Percentiles rank a stretch among this genome's conserved stretches.
phyloP scores from a whole-genome alignment of 75 land plant genomes.

The Pinus taeda region DNA sequence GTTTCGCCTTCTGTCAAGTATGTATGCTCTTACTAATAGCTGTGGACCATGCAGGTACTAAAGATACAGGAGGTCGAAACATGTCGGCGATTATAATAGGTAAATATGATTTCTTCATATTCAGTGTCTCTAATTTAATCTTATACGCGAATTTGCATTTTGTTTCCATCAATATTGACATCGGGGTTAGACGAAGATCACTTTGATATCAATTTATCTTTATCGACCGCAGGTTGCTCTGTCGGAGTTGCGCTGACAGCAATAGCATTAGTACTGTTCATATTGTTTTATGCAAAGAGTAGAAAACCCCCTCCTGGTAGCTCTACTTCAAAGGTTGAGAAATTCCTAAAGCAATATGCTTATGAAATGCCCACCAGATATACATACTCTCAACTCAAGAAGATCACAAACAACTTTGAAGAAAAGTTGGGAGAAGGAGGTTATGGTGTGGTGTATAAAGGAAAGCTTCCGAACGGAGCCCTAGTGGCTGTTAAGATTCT shows the following conservation, averaged over 20 bases:
- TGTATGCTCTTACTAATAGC: too few relatives aligned
- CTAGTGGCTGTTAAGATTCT: conserved; percentile 13
- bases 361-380: conserved; percentile 11
- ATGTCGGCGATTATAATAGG: not conserved
- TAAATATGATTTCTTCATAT: not conserved
- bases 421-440: conserved; percentile 17
- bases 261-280: not conserved
- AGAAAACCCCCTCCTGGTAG: not conserved
- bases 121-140: too few relatives aligned
- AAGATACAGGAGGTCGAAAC: not conserved
- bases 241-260: not conserved
- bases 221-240: not conserved
- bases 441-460: conserved; percentile 10
- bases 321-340: not conserved
- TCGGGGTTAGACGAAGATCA: too few relatives aligned
- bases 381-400: conserved; percentile 21
- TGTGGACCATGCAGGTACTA: too few relatives aligned
- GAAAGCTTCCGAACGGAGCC: conserved; percentile 8
- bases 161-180: too few relatives aligned
- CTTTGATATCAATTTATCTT: not conserved
- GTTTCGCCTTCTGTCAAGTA: too few relatives aligned
- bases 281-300: not conserved
- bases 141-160: too few relatives aligned
- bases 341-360: not conserved
- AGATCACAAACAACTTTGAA: conserved; percentile 14